These are phyloP conservation scores for Dryas octopetala DNA, from an alignment of 306 rosid species.

Conservation along the genomic window DNA sequence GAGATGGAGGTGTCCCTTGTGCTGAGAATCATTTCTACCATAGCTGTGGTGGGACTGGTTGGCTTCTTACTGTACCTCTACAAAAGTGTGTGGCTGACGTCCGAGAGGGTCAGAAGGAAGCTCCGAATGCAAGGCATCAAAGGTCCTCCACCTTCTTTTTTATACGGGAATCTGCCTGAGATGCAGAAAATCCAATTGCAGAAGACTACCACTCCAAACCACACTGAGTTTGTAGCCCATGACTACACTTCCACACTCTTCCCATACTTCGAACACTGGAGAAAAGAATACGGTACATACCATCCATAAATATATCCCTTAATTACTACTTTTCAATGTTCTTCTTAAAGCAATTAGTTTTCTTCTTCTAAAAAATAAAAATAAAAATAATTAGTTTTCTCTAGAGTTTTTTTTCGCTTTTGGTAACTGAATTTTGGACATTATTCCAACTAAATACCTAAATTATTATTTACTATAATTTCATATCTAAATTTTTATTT, in stretches of 20 bases:
- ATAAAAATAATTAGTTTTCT: too few species aligned
- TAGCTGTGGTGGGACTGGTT: constrained; percentile 33
- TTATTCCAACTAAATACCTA: too few species aligned
- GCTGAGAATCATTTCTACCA: constrained; percentile 31
- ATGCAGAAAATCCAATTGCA: constrained; percentile 67
- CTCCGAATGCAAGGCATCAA: constrained; percentile 63
- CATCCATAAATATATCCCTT: too few species aligned
- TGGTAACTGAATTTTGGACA: too few species aligned
- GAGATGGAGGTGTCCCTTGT: constrained; percentile 18
- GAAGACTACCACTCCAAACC: constrained; percentile 20
- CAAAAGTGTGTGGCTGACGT: constrained; percentile 43
- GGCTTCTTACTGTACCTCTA: constrained; percentile 39
- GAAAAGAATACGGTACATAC: constrained; percentile 70
- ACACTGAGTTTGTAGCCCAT: constrained; percentile 52
- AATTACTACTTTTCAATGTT: too few species aligned
- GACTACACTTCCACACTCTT: constrained; percentile 81
- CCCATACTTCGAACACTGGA: constrained; percentile 85
- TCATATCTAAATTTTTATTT: too few species aligned
- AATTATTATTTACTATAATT: too few species aligned
- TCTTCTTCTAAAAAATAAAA: too few species aligned
- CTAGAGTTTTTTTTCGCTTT: too few species aligned
- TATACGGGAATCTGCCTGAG: constrained; percentile 68
- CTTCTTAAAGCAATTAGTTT: too few species aligned
- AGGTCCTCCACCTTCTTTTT: constrained; percentile 74
- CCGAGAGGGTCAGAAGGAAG: constrained; percentile 54